phyloP scores from a whole-genome alignment of 2,329 filamentous ascomycete genomes.

The Ascomycota sp. region DNA sequence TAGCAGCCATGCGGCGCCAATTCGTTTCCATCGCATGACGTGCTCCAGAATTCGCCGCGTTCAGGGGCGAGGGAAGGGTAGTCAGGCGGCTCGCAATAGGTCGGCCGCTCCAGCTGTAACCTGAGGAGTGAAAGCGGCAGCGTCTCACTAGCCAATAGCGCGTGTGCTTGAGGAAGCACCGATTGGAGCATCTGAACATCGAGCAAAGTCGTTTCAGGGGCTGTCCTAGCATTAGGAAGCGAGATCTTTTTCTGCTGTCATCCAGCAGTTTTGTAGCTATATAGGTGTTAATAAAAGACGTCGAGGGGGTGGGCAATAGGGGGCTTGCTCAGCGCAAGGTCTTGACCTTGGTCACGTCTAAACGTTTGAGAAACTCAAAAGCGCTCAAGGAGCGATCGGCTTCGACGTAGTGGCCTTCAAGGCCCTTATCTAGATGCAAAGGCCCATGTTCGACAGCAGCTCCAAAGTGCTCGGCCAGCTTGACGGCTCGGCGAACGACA shows the following conservation, averaged over 20 bases:
- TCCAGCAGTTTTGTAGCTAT: conserved; percentile 11
- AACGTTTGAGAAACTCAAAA: conserved; percentile 15
- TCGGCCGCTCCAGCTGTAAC: conserved; percentile 4
- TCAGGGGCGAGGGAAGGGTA: conserved; percentile 7
- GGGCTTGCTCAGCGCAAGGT: not conserved
- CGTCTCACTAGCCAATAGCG: not conserved
- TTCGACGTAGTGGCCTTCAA: not conserved
- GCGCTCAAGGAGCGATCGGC: conserved; percentile 9
- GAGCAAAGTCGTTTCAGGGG: not conserved
- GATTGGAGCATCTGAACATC: not conserved
- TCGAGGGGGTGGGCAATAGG: not conserved
- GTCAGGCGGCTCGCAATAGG: conserved; percentile 5
- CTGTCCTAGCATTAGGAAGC: conserved; percentile 1
- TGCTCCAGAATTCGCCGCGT: conserved; percentile 12
- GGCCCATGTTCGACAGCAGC: conserved; percentile 13
- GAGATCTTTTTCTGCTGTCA: conserved; percentile 4
- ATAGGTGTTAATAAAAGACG: not conserved
- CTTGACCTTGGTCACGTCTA: conserved; percentile 9
- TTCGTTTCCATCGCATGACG: conserved; percentile 8
- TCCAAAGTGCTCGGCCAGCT: conserved; percentile 15
- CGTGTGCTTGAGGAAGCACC: not conserved
- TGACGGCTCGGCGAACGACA: conserved; percentile 14
- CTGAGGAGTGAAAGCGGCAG: conserved; percentile 4
- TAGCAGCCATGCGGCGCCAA: conserved; percentile 11
- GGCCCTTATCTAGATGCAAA: not conserved